Evolutionary conservation across 2,329 filamentous ascomycete genomes (phyloP).

Genomic region (Juglanconis oblonga): DNA sequence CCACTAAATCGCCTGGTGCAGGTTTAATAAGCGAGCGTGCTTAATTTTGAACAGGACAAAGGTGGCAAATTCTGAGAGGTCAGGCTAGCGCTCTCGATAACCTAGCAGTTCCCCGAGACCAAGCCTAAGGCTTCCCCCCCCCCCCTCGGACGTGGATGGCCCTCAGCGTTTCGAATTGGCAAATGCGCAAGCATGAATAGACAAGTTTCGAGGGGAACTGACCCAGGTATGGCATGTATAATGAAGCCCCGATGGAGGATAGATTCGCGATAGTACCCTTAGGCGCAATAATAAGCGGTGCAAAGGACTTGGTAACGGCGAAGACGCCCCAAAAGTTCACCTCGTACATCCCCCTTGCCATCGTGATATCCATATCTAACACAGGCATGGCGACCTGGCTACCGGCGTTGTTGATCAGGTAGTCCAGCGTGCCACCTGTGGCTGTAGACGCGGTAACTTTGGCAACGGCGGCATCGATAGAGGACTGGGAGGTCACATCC

Average conservation of each 20-base stretch:
- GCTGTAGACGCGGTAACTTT: neutral
- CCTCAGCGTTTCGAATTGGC: too few species aligned
- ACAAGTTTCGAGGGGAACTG: neutral
- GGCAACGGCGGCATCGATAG: conserved; percentile 23
- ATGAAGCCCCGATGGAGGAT: conserved; percentile 47
- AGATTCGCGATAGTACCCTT: conserved; percentile 53
- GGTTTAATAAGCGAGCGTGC: too few species aligned
- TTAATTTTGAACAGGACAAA: too few species aligned
- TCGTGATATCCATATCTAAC: conserved; percentile 49
- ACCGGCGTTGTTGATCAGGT: conserved; percentile 60
- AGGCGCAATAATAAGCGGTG: conserved; percentile 45
- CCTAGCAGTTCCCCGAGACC: too few species aligned
- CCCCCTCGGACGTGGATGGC: too few species aligned
- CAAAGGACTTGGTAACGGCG: conserved; percentile 51
- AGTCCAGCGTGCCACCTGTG: conserved; percentile 32
- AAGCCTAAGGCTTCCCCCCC: too few species aligned
- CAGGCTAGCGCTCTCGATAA: too few species aligned
- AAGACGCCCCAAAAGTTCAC: conserved; percentile 57
- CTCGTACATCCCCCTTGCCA: conserved; percentile 33
- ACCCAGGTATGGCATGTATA: conserved; percentile 2
- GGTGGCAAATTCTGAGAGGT: too few species aligned
- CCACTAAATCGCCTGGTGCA: too few species aligned
- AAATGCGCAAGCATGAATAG: too few species aligned
- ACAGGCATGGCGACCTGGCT: conserved; percentile 36
- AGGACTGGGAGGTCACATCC: conserved; percentile 29